Percentiles rank a stretch among this genome's conserved stretches.
Evolutionary conservation across 352 stramenopile species (phyloP).

Genomic region (Achlya hypogyna): DNA sequence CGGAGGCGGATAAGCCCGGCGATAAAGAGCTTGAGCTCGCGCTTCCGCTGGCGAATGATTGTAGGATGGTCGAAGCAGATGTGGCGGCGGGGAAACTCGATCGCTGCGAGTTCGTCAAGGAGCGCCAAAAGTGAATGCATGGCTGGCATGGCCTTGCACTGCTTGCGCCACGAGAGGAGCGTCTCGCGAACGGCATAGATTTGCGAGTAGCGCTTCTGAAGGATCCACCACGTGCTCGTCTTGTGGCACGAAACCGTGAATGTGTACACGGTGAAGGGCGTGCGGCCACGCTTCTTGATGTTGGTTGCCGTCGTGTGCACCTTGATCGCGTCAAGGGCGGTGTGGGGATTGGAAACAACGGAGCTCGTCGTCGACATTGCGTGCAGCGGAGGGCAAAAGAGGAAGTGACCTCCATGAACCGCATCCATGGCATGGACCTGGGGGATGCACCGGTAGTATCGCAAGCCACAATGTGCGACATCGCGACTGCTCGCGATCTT

Average conservation of each 20-base stretch:
- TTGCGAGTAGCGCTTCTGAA: slow-evolving; percentile 17
- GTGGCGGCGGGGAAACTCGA: not conserved
- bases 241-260: not conserved
- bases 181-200: not conserved
- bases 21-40: not conserved
- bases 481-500: too few species aligned
- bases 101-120: not conserved
- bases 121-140: not conserved
- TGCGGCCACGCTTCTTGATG: not conserved
- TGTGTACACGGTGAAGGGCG: slow-evolving; percentile 16
- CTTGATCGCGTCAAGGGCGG: not conserved
- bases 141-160: not conserved
- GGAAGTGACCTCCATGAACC: too few species aligned
- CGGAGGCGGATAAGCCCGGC: not conserved
- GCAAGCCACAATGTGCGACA: too few species aligned
- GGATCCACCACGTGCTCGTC: slow-evolving; percentile 18
- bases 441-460: too few species aligned
- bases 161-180: not conserved
- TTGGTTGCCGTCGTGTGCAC: not conserved
- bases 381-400: too few species aligned
- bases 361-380: not conserved
- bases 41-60: not conserved
- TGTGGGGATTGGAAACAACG: not conserved
- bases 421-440: too few species aligned
- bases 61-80: not conserved